These are phyloP conservation scores for Phaeophleospora eucalypticola DNA, from an alignment of 2,329 filamentous ascomycete genomes.

Conservation along the genomic window DNA sequence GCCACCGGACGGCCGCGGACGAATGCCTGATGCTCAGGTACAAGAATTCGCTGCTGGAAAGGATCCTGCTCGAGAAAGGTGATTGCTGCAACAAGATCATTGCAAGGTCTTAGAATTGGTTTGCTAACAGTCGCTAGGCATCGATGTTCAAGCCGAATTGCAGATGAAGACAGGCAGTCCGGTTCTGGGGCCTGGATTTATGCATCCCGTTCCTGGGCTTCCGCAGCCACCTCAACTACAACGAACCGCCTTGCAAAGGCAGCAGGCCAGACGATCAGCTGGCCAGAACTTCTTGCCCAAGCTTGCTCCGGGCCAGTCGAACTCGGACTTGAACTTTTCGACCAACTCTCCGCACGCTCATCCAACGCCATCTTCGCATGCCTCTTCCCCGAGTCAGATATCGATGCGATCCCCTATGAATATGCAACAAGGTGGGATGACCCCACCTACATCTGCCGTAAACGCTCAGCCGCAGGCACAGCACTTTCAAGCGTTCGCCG, in stretches of 20 bases:
- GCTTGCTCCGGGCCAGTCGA: constrained; percentile 38
- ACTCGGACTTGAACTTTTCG: constrained; percentile 39
- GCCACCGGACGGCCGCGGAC: constrained; percentile 88
- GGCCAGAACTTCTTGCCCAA: constrained; percentile 32
- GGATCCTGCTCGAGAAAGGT: constrained; percentile 96
- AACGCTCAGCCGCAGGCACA: constrained; percentile 49
- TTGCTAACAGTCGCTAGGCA: constrained; percentile 54
- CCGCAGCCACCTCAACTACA: constrained; percentile 58
- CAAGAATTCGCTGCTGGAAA: constrained; percentile 93
- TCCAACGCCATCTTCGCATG: constrained; percentile 77
- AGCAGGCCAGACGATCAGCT: constrained; percentile 42
- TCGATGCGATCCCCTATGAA: constrained; percentile 59
- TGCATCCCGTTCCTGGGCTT: constrained; percentile 40
- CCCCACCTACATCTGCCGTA: constrained; percentile 57
- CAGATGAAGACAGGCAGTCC: constrained; percentile 88
- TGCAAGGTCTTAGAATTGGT: neutral
- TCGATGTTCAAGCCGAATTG: constrained; percentile 95
- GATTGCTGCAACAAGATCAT: constrained; percentile 12
- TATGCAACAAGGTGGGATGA: constrained; percentile 56
- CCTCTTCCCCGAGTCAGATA: constrained; percentile 59
- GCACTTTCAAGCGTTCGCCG: constrained; percentile 38
- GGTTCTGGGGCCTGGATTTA: constrained; percentile 62
- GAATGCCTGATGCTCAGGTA: constrained; percentile 98
- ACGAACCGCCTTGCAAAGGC: constrained; percentile 74
- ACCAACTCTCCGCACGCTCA: constrained; percentile 68